Percentiles rank a stretch among this genome's conserved stretches.
Evolutionary conservation across 2,329 filamentous ascomycete species (phyloP).

Genomic region (Cryphonectria japonica): DNA sequence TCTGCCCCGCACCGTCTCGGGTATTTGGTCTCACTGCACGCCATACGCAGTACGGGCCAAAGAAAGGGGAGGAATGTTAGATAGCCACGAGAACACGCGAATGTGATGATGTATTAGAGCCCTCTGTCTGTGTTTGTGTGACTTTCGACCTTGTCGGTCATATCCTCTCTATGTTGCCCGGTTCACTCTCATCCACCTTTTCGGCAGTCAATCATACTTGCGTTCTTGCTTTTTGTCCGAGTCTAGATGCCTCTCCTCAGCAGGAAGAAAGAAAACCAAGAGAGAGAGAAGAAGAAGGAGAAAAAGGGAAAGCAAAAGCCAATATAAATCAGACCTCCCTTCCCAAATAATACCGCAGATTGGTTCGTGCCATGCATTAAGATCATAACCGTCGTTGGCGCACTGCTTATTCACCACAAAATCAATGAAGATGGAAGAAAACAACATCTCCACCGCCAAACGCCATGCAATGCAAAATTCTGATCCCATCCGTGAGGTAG

Average conservation of each 20-base stretch:
- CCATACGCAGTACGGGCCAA: background rate
- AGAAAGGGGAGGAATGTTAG: no score
- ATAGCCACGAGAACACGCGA: background rate
- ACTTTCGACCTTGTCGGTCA: background rate
- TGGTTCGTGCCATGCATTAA: slow-evolving; percentile 15
- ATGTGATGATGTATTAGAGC: background rate
- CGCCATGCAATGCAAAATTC: slow-evolving; percentile 26
- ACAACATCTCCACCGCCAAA: slow-evolving; percentile 14
- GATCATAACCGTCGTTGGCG: slow-evolving; percentile 6
- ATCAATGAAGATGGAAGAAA: background rate
- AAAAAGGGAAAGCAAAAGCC: background rate
- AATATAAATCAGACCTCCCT: background rate
- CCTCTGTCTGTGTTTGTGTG: background rate
- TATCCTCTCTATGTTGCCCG: background rate
- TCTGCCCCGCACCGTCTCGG: background rate
- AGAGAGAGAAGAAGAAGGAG: background rate
- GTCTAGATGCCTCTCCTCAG: background rate
- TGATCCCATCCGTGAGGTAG: background rate
- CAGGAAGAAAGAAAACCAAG: background rate
- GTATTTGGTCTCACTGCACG: background rate
- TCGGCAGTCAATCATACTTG: background rate
- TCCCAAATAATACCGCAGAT: background rate
- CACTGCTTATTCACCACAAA: slow-evolving; percentile 10
- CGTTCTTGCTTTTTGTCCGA: background rate
- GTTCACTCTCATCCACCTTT: background rate